Conservation (phyloP, 768 basidiomycete species). For the Daedalea quercina region DNA sequence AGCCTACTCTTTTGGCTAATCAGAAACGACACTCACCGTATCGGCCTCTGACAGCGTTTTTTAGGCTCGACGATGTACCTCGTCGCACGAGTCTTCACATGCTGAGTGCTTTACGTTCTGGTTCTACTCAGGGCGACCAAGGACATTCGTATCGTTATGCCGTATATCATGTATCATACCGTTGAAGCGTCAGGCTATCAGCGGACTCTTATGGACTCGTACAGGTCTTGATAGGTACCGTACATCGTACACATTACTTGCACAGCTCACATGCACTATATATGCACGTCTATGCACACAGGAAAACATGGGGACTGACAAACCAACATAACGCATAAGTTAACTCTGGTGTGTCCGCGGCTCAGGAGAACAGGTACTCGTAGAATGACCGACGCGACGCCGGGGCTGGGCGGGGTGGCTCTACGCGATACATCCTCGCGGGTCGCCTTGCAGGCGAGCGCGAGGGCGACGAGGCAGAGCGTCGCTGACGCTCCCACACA, state of each 20-base stretch:
- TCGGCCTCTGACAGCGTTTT: constrained; percentile 39
- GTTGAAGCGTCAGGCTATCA: neutral
- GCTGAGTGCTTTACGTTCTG: constrained; percentile 20
- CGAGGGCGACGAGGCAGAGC: constrained; percentile 47
- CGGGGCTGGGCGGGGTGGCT: constrained; percentile 5
- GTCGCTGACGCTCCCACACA: constrained; percentile 23
- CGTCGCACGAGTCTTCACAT: constrained; percentile 44
- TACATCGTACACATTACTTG: constrained; percentile 1
- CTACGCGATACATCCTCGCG: constrained; percentile 9
- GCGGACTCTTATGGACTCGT: neutral
- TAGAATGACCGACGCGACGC: constrained; percentile 15
- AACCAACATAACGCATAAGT: neutral
- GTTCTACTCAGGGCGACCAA: neutral
- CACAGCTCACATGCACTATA: neutral
- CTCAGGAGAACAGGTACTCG: constrained; percentile 20
- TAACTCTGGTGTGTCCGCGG: too few relatives aligned
- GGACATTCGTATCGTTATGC: constrained; percentile 6
- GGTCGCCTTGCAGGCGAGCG: constrained; percentile 43
- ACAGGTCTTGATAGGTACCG: neutral
- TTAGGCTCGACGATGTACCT: constrained; percentile 52
- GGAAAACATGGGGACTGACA: neutral
- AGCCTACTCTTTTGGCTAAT: constrained; percentile 13
- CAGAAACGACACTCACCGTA: neutral
- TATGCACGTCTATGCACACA: too few relatives aligned
- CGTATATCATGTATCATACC: constrained; percentile 3